phyloP scores from a whole-genome alignment of 78 protist genomes.

The Chrysochromulina parva region DNA sequence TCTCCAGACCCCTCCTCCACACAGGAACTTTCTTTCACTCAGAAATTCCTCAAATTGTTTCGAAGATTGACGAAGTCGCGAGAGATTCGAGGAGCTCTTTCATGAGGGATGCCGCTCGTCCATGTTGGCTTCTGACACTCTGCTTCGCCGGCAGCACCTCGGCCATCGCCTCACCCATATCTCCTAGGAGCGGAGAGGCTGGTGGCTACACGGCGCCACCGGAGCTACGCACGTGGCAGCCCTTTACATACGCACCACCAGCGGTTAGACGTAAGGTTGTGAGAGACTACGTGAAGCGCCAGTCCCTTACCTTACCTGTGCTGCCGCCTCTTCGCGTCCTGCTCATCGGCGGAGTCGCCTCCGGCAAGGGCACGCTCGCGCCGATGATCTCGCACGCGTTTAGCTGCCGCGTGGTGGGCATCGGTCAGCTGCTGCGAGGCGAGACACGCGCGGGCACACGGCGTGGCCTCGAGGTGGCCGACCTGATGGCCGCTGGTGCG shows the following conservation, averaged over 20 bases:
- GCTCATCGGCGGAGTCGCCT: background rate
- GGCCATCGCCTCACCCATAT: no score
- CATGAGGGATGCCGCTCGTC: no score
- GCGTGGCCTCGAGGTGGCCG: slow-evolving; percentile 32
- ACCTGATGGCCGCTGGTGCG: slow-evolving; percentile 34
- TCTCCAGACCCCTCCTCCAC: no score
- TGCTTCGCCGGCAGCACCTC: no score
- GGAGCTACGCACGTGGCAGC: background rate
- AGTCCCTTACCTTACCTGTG: no score
- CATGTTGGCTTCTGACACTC: no score
- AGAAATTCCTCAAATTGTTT: no score
- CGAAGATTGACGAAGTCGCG: no score
- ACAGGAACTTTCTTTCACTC: no score
- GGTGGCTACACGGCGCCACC: background rate
- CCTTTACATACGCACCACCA: background rate
- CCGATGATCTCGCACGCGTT: slow-evolving; percentile 14
- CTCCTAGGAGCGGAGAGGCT: no score
- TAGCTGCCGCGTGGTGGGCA: background rate
- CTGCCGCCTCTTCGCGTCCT: background rate
- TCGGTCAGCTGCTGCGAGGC: slow-evolving; percentile 15
- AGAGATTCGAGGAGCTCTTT: no score
- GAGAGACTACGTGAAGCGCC: background rate
- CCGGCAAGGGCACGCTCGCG: slow-evolving; percentile 17
- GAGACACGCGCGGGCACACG: background rate
- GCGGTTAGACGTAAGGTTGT: background rate